phyloP scores from a whole-genome alignment of 192 early-diverging fungal genomes.

The Backusella liffmaniae region DNA sequence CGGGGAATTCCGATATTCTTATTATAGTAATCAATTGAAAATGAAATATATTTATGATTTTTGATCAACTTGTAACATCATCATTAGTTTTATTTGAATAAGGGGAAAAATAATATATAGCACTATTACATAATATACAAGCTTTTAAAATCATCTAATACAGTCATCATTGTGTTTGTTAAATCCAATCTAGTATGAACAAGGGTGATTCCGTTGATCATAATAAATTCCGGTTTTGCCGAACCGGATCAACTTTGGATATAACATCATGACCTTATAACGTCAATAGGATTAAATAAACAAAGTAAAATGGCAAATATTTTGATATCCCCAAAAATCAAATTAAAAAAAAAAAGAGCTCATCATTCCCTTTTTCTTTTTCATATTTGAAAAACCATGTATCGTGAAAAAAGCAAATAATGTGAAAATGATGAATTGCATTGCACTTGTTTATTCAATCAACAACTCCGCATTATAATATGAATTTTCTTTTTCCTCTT shows the following conservation, averaged over 20 bases:
- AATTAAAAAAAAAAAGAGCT: background rate
- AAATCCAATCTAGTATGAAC: background rate
- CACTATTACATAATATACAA: background rate
- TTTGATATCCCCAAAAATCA: background rate
- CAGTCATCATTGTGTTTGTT: background rate
- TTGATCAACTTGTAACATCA: background rate
- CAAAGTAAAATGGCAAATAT: background rate
- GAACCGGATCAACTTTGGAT: background rate
- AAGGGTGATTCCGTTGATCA: background rate
- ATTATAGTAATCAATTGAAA: background rate
- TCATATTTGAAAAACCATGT: background rate
- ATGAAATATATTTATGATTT: background rate
- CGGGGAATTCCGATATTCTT: slow-evolving; percentile 4
- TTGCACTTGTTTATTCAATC: background rate
- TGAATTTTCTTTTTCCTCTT: background rate
- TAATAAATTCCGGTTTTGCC: slow-evolving; percentile 6
- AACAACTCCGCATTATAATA: background rate
- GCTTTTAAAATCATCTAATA: background rate
- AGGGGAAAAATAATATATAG: background rate
- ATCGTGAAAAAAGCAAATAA: background rate
- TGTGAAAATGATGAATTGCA: slow-evolving; percentile 10
- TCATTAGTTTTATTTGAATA: background rate
- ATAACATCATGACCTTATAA: background rate
- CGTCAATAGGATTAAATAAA: background rate
- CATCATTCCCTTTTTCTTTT: background rate